Evolutionary conservation across 345 rosid genomes (phyloP).

Genomic region (Erodium maritimum): DNA sequence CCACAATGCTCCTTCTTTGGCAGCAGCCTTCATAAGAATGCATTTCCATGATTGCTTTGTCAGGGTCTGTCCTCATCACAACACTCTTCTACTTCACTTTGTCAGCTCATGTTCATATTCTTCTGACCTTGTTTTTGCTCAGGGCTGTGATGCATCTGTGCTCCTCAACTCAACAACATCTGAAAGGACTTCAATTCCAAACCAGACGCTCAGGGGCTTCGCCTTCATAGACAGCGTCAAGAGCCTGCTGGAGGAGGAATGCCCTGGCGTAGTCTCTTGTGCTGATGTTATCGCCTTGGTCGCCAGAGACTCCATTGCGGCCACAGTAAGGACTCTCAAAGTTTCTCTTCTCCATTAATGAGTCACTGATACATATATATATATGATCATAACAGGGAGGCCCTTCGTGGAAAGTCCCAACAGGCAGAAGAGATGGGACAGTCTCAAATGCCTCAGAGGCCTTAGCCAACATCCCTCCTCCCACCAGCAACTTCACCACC

Average conservation of each 20-base stretch:
- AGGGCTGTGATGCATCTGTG: constrained; percentile 92
- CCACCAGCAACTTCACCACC: constrained; percentile 42
- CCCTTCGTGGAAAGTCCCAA: constrained; percentile 78
- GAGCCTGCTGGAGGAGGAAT: constrained; percentile 46
- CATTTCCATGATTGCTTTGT: constrained; percentile 90
- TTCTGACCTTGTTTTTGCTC: neutral
- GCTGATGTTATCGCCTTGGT: constrained; percentile 58
- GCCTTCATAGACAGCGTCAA: constrained; percentile 61
- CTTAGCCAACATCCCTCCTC: constrained; percentile 42
- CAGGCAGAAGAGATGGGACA: constrained; percentile 65
- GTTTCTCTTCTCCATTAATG: no score
- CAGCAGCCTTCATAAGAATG: constrained; percentile 72
- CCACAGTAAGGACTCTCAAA: constrained; percentile 36
- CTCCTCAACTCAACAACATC: constrained; percentile 57
- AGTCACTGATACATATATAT: no score
- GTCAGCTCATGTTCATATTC: no score
- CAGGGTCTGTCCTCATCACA: constrained; percentile 22
- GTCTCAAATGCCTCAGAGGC: constrained; percentile 58
- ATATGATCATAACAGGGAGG: no score
- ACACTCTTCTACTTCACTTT: neutral
- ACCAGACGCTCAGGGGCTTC: constrained; percentile 55
- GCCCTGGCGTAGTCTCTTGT: constrained; percentile 70
- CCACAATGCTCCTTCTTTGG: constrained; percentile 58
- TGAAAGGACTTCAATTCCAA: constrained; percentile 56
- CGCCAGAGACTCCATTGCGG: constrained; percentile 62